Conservation (phyloP, 139 green algal genomes). For the Chlamydomonas asymmetrica region DNA sequence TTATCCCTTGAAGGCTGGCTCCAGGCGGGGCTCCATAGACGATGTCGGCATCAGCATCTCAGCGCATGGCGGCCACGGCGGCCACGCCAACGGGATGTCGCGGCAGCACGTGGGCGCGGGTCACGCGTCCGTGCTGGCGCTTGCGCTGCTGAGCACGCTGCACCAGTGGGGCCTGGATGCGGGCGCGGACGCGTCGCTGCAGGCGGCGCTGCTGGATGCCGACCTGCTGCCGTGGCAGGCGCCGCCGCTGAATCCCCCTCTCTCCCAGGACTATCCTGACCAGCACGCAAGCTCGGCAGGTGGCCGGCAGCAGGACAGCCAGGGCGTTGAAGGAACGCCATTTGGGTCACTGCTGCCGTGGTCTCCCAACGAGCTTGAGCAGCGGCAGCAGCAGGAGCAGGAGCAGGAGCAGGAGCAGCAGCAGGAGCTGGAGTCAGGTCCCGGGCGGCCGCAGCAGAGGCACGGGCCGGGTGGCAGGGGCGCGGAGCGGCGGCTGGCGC, state of each 20-base stretch:
- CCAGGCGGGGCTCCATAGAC: background rate
- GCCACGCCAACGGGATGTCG: background rate
- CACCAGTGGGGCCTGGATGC: slow-evolving; percentile 5
- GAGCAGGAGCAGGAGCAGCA: background rate
- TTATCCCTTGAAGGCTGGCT: background rate
- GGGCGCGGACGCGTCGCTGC: background rate
- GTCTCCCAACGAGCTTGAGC: background rate
- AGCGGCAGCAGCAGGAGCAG: background rate
- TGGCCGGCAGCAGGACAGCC: background rate
- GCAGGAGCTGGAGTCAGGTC: background rate
- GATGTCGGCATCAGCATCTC: background rate
- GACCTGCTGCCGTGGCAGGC: background rate
- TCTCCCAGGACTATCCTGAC: background rate
- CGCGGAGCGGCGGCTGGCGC: background rate
- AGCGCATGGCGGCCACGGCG: background rate
- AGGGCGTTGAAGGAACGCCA: no score
- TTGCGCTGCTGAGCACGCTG: background rate
- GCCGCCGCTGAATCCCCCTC: background rate
- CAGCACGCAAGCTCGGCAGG: background rate
- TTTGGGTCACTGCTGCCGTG: background rate
- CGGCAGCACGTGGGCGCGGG: no score
- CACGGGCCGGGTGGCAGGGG: background rate
- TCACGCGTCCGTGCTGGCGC: no score
- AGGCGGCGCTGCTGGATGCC: background rate
- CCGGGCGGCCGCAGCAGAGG: background rate